Conservation (phyloP, 176 grass and related monocot genomes). For the Ensete glaucum region DNA sequence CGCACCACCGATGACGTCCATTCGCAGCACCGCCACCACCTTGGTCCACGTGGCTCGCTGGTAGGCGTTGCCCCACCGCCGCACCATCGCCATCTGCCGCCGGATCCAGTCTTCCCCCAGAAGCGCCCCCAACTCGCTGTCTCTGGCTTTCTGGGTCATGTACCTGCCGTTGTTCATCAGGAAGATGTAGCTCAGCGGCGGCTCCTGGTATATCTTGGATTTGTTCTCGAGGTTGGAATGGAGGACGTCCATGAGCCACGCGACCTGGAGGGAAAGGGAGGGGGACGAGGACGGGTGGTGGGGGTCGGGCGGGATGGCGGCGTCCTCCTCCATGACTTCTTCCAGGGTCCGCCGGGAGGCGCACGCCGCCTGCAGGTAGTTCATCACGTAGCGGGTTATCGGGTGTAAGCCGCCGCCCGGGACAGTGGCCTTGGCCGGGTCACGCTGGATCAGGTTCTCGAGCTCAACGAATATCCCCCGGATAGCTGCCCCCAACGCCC, state of each 20-base stretch:
- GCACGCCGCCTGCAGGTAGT: conserved; percentile 38
- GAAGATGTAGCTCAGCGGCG: conserved; percentile 69
- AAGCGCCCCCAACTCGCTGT: conserved; percentile 66
- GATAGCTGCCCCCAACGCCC: conserved; percentile 33
- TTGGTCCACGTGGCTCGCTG: conserved; percentile 74
- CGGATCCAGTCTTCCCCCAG: conserved; percentile 94
- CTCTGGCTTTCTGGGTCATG: conserved; percentile 84
- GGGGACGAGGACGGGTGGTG: conserved; percentile 40
- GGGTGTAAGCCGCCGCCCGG: conserved; percentile 40
- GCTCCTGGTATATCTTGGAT: conserved; percentile 72
- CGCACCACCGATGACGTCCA: conserved; percentile 36
- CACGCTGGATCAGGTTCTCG: conserved; percentile 32
- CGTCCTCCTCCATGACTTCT: conserved; percentile 29
- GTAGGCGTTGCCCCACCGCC: conserved; percentile 71
- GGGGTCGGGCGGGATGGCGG: conserved; percentile 15
- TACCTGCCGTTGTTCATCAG: conserved; percentile 89
- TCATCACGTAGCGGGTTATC: conserved; percentile 53
- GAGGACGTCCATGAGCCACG: conserved; percentile 98
- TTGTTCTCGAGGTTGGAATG: conserved; percentile 83
- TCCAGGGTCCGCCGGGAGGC: conserved; percentile 37
- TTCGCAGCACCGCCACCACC: conserved; percentile 56
- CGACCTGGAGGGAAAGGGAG: conserved; percentile 68
- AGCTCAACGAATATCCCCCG: conserved; percentile 35
- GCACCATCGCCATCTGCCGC: conserved; percentile 62
- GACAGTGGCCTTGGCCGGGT: conserved; percentile 23